Evolutionary conservation across 148 eudicot genomes (phyloP), one percentile per base, ranked within the genome.

Genomic region (Cornus florida): DNA sequence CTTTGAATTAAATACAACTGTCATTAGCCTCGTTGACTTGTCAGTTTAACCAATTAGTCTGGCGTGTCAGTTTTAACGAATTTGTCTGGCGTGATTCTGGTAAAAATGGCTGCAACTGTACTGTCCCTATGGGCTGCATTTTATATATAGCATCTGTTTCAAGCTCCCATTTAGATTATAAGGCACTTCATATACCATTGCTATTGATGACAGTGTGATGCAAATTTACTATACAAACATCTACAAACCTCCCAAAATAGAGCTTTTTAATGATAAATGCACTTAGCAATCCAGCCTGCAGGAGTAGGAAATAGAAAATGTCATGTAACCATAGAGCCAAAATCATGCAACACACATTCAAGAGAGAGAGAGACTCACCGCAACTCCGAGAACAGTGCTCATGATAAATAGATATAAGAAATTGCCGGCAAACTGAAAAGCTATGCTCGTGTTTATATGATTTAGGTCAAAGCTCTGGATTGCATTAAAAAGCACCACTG

Each of bases 401-500:
- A 89, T 60, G 72, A 87, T 74, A 78, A 93, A 87, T 35, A 93
- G 67, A 81, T 88, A 91, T 17, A 87, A 76, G 73, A 93, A 91
- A 90, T 84, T 90, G 35, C 95, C 93, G 48, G 80, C 70, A 70
- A 91, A 92, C 74, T 88, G 77, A 62, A 90, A 81, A 64, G 85
- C 82, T 71, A 78, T 80, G 83, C 85, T 73, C 28, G 93, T 68
- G 77, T 72, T 73, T 78, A 91, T 76, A 75, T 90, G 85, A 83
- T 92, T 82, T 31, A 88, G 78, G 62, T 93, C 95, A 78, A 93
- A 90, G 82, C 84, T 90, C 82, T 93, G 97, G 83, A 93, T 91
- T 2, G 93, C 97, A 75, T 93, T 93, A 85, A 93, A 93, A 59
- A 93, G 87, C 81, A 93, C 97, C 39, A 93, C 87, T 23, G 97